Conservation (phyloP, 176 grass and related monocot genomes). For the Zoysia japonica region DNA sequence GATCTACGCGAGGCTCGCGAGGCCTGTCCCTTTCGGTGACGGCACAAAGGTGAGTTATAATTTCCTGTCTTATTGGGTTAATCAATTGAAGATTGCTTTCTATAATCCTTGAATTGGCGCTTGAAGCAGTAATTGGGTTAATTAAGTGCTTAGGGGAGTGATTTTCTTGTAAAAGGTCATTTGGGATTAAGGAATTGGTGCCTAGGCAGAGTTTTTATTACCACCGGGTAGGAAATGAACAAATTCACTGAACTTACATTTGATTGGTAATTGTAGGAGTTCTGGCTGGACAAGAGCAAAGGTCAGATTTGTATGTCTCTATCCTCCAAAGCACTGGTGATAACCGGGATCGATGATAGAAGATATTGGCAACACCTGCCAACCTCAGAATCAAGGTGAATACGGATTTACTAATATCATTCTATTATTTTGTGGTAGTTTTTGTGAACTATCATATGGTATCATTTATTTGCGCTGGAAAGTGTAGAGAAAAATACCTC, state of each 20-base stretch:
- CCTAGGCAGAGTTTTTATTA: neutral
- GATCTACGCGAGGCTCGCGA: conserved; percentile 73
- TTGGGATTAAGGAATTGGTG: neutral
- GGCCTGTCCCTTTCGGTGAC: conserved; percentile 63
- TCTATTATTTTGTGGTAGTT: conserved; percentile 10
- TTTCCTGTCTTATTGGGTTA: neutral
- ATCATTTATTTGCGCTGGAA: conserved; percentile 8
- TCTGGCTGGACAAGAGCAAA: conserved; percentile 84
- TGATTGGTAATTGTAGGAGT: conserved; percentile 54
- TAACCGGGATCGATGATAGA: conserved; percentile 76
- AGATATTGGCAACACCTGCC: conserved; percentile 88
- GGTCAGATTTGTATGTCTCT: conserved; percentile 81
- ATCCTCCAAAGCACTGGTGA: conserved; percentile 73
- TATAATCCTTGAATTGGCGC: neutral
- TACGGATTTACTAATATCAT: conserved; percentile 6
- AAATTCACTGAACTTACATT: conserved; percentile 8
- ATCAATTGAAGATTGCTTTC: neutral
- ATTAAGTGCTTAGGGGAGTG: neutral
- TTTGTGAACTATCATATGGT: conserved; percentile 7
- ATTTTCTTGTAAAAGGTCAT: neutral
- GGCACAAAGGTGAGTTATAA: conserved; percentile 57
- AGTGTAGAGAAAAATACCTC: neutral
- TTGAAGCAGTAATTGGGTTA: conserved; percentile 7
- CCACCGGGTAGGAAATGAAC: neutral
- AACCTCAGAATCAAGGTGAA: conserved; percentile 85